Base-by-base conservation (phyloP, 1,139 yeast genomes). In the Wickerhamomyces sp. region DNA sequence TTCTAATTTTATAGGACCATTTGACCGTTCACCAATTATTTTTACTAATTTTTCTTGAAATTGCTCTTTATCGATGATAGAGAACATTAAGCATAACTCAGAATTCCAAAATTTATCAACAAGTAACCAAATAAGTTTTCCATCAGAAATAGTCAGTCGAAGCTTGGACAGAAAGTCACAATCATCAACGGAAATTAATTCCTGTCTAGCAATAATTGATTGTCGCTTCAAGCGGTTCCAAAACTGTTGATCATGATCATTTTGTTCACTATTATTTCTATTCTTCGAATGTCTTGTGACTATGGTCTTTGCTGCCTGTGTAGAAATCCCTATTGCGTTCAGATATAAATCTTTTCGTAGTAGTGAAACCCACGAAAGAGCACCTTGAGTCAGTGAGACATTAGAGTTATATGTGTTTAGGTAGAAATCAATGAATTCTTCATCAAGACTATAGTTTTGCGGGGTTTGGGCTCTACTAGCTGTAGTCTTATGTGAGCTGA, bases 341-440 rank as follows among this genome's bases (percentile, higher is more conserved):
- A 67, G 48, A 8, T 59, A 64, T 7, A 49, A 46, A 44, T 71
- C 76, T 38, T 65, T 63, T 29, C 59, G 49, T 41, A 67, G 43
- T n/a, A 71, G 45, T 0, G 74, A 57, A 3, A 68, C 57, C 77
- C 77, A 72, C 0, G 75, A 57, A 38, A 71, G 63, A 0, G 71
- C 62, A 1, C 74, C 75, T 43, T 59, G 62, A 19, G 60, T 55
- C 21, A 59, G 49, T 41, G 64, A 48, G 28, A 65, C 49, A 3
- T 55, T 43, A 1, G 38, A 33, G 7, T 16, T 18, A 14, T 15
- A 32, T 9, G 28, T 7, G 18, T 32, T 32, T 8, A n/a, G 14
- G 22, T 32, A 25, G 28, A 32, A 32, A 13, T 32, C 35, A 5
- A 32, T 32, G 4, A 7, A 16, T 4, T 17, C 22, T 17, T 32